Base-by-base conservation (phyloP, 169 alveolate species). In the Cryptosporidium canis region DNA sequence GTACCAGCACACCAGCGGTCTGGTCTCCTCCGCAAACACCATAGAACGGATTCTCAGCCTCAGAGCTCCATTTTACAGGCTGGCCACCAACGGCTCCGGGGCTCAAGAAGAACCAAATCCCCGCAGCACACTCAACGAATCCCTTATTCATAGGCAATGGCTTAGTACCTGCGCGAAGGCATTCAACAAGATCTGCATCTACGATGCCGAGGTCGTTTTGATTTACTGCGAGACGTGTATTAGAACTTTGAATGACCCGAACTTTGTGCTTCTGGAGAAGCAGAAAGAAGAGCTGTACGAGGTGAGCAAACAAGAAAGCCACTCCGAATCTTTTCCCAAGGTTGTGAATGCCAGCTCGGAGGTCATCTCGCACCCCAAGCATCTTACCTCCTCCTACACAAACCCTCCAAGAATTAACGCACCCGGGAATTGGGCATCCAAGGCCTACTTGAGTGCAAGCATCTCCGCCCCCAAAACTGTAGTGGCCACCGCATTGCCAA, bases 51-150 rank as follows among this genome's bases (percentile, higher is more conserved):
- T 77, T 27, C 87, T 77, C 8, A 77, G 87, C 7, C 58, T 77
- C 18, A 77, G 87, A 41, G 87, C 87, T 58, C 87, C 87, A 35
- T 77, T 43, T 37, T 77, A 77, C 21, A 55, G 87, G 5, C 47
- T 77, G 27, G 87, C 87, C 1, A 63, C 39, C 39, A 55, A 48
- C 16, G 12, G n/a, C 12, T 47, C 83, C 8, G 48, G n/a, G 8
- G 1, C 45, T 35, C 6, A 29, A 37, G 61, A 68, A 0, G 43
- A 48, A 7, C 24, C 51, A n/a, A 11, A 51, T 33, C 21, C 64
- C 18, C 44, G 27, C 11, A 35, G 14, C 37, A 53, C 41, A 3
- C 21, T 24, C 9, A 37, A 35, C 12, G 87, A 77, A 9, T 39
- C 71, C 14, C 9, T 77, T 11, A 18, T 29, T 4, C 55, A 43